Conservation (phyloP, 805 yeast genomes). For the Teunomyces stri region DNA sequence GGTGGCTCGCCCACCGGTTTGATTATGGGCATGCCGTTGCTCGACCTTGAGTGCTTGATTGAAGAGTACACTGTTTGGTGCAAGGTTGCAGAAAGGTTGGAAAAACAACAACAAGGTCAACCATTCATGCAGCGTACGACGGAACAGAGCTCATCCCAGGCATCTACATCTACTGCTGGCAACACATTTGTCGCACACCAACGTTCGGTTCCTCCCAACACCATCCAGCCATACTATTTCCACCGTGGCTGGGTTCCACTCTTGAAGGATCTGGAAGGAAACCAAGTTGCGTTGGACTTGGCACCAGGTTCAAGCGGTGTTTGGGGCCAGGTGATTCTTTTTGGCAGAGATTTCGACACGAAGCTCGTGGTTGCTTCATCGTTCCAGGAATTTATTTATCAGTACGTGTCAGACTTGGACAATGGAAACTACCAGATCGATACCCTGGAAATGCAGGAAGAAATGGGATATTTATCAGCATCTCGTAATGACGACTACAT, state of each 20-base stretch:
- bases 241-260: conserved; percentile 77
- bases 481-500: conserved; percentile 39
- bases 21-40: conserved; percentile 40
- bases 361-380: conserved; percentile 72
- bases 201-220: conserved; percentile 37
- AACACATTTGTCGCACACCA: conserved; percentile 32
- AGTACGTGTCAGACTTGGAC: conserved; percentile 40
- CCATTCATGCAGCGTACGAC: conserved; percentile 22
- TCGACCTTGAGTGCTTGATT: conserved; percentile 42
- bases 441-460: conserved; percentile 25
- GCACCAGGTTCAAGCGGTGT: conserved; percentile 64
- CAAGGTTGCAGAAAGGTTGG: conserved; percentile 40
- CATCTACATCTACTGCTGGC: conserved; percentile 16
- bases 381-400: conserved; percentile 40
- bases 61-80: conserved; percentile 44
- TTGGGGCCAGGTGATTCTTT: conserved; percentile 89
- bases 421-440: conserved; percentile 41
- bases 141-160: conserved; percentile 12
- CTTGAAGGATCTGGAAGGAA: conserved; percentile 84
- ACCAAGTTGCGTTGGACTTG: conserved; percentile 87
- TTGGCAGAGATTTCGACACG: conserved; percentile 91
- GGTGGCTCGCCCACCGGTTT: conserved; percentile 47
- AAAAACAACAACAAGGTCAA: conserved; percentile 28
- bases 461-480: conserved; percentile 37
- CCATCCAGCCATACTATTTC: conserved; percentile 34